A percentile compares a stretch with the other conserved stretches of the same genome.
phyloP scores from a whole-genome alignment of 2,329 filamentous ascomycete genomes.

The Thelonectria blattea region DNA sequence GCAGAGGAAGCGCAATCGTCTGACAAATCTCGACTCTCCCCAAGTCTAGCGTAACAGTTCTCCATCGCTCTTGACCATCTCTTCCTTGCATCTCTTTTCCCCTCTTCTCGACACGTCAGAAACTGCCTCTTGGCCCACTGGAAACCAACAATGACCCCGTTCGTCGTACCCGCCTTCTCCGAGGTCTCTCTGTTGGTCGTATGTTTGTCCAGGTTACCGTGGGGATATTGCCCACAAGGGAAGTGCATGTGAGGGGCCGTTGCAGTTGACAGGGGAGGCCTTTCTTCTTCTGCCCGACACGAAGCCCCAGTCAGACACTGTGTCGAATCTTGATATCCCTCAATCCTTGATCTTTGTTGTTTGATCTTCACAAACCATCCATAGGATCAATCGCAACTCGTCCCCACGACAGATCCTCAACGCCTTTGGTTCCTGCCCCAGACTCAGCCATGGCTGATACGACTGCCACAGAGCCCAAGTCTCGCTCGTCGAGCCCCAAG shows the following conservation, averaged over 20 bases:
- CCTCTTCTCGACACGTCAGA: conserved; percentile 12
- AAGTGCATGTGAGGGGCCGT: neutral
- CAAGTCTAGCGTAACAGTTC: too few relatives aligned
- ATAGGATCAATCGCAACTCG: neutral
- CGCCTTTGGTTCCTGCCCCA: too few relatives aligned
- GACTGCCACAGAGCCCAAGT: conserved; percentile 1
- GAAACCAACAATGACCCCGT: neutral
- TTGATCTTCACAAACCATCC: too few relatives aligned
- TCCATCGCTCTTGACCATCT: too few relatives aligned
- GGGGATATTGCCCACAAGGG: neutral
- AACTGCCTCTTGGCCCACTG: neutral
- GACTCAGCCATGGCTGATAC: neutral
- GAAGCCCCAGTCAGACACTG: too few relatives aligned
- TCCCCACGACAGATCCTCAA: too few relatives aligned
- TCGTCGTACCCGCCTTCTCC: neutral
- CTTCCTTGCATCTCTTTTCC: too few relatives aligned
- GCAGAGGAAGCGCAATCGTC: too few relatives aligned
- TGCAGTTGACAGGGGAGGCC: neutral
- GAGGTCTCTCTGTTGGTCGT: neutral
- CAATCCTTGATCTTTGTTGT: too few relatives aligned
- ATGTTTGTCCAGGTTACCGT: conserved; percentile 1
- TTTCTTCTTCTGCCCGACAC: neutral
- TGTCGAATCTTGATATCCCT: too few relatives aligned
- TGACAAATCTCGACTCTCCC: too few relatives aligned
- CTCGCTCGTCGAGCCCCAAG: neutral